A percentile compares a stretch with the other conserved stretches of the same genome.
These are phyloP conservation scores for Salmacisia buchloeana DNA, from an alignment of 1,284 basidiomycete genomes.

Conservation along the genomic window DNA sequence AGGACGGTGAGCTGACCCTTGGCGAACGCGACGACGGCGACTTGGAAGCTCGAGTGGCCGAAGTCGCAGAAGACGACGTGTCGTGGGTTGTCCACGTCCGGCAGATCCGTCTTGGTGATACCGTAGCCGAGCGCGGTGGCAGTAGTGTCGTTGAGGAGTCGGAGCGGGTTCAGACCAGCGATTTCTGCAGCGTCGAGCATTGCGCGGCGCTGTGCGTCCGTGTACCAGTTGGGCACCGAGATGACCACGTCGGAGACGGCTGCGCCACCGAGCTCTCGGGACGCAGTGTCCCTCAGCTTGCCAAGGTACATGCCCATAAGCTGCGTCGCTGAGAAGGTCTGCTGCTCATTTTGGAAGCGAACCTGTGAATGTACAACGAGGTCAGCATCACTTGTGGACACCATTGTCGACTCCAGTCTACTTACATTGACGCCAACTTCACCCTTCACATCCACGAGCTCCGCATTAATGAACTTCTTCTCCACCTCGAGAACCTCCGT, in stretches of 20 bases:
- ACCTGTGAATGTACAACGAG: conserved; percentile 17
- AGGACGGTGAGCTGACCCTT: conserved; percentile 50
- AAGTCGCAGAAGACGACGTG: conserved; percentile 50
- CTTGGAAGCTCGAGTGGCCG: conserved; percentile 50
- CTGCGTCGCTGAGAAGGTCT: conserved; percentile 47
- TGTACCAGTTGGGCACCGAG: conserved; percentile 49
- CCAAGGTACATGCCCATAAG: conserved; percentile 49
- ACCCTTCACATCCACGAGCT: conserved; percentile 47
- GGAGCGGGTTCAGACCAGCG: conserved; percentile 47
- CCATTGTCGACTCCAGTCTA: background rate
- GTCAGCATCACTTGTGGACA: background rate
- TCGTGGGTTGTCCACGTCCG: conserved; percentile 46
- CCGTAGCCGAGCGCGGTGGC: conserved; percentile 48
- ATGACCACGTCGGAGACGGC: conserved; percentile 48
- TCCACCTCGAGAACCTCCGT: conserved; percentile 43
- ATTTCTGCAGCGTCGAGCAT: conserved; percentile 49
- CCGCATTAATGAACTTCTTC: conserved; percentile 48
- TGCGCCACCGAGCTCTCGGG: conserved; percentile 42
- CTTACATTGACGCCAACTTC: conserved; percentile 46
- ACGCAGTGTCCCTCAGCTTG: conserved; percentile 47
- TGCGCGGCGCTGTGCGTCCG: conserved; percentile 46
- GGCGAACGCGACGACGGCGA: conserved; percentile 47
- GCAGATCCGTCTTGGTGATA: conserved; percentile 50
- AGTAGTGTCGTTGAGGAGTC: conserved; percentile 49
- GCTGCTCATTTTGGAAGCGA: conserved; percentile 43